A percentile compares a stretch with the other conserved stretches of the same genome.
phyloP scores from a whole-genome alignment of 441 rosid genomes.

The Aquilaria agallochum region DNA sequence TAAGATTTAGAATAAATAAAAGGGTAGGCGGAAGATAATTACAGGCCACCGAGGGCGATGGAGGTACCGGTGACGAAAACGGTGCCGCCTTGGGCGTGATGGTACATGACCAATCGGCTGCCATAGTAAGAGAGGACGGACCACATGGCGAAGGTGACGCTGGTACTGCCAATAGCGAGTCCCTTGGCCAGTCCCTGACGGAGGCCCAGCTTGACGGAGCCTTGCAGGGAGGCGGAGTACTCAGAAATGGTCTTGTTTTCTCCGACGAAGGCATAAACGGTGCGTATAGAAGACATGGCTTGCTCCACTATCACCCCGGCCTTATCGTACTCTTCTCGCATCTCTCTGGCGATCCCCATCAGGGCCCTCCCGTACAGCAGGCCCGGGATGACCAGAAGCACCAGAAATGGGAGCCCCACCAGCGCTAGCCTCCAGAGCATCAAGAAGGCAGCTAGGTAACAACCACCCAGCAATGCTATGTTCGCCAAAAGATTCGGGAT shows the following conservation, averaged over 20 bases:
- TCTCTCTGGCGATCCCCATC: conserved; percentile 50
- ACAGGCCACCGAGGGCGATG: conserved; percentile 65
- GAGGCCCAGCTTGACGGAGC: conserved; percentile 56
- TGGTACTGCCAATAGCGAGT: conserved; percentile 72
- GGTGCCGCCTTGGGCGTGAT: conserved; percentile 73
- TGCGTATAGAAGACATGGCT: conserved; percentile 69
- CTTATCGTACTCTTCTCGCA: conserved; percentile 58
- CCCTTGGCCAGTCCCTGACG: conserved; percentile 79
- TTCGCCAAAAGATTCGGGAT: conserved; percentile 60
- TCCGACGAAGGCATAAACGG: conserved; percentile 70
- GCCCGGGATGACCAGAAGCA: conserved; percentile 60
- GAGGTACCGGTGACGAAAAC: conserved; percentile 55
- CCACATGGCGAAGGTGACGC: conserved; percentile 68
- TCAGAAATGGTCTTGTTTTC: conserved; percentile 48
- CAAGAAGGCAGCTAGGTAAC: conserved; percentile 50
- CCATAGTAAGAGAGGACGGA: conserved; percentile 73
- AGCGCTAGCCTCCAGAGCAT: conserved; percentile 66
- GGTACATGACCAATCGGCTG: conserved; percentile 83
- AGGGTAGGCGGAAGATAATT: conserved; percentile 17
- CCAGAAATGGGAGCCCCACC: conserved; percentile 53
- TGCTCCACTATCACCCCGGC: conserved; percentile 73
- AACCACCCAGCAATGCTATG: conserved; percentile 39
- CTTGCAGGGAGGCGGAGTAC: conserved; percentile 59
- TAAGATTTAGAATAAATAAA: neutral
- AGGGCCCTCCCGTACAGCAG: conserved; percentile 58